Conservation (phyloP, 1,284 basidiomycete genomes). For the Thecaphora thlaspeos region DNA sequence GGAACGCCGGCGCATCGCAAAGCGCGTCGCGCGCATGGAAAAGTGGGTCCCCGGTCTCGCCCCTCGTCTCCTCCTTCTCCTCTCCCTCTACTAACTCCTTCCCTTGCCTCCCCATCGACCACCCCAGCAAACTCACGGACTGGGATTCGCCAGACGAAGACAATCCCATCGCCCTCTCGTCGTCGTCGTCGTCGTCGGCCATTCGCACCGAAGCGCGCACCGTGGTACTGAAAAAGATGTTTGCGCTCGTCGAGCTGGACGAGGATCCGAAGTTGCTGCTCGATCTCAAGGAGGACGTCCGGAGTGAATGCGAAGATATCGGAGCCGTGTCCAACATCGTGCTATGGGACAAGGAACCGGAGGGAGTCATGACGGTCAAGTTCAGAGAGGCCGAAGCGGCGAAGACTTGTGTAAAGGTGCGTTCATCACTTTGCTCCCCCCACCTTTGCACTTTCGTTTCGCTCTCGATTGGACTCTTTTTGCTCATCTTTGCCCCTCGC, state of each 20-base stretch:
- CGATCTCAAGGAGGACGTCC: slow-evolving; percentile 92
- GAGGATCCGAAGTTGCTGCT: slow-evolving; percentile 82
- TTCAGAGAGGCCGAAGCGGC: slow-evolving; percentile 85
- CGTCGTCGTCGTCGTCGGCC: background rate
- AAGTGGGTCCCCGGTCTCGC: slow-evolving; percentile 7
- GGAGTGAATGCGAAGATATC: slow-evolving; percentile 81
- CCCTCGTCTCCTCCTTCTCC: slow-evolving; percentile 59
- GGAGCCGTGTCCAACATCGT: slow-evolving; percentile 96
- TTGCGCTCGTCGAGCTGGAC: slow-evolving; percentile 80
- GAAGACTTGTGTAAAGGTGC: slow-evolving; percentile 79
- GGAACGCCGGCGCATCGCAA: slow-evolving; percentile 35
- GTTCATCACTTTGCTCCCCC: slow-evolving; percentile 55
- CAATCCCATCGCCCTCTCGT: no score
- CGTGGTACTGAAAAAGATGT: slow-evolving; percentile 70
- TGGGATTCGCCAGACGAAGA: slow-evolving; percentile 48
- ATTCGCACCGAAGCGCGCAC: slow-evolving; percentile 4
- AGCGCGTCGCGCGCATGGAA: slow-evolving; percentile 38
- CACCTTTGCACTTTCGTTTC: background rate
- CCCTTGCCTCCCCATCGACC: no score
- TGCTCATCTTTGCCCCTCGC: background rate
- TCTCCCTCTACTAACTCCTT: no score
- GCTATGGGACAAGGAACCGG: slow-evolving; percentile 92
- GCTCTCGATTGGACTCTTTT: background rate
- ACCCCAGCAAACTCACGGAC: slow-evolving; percentile 50
- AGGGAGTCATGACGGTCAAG: slow-evolving; percentile 94